These are phyloP conservation scores for Arthrobotrys musiformis DNA, from an alignment of 2,329 filamentous ascomycete species.

Conservation along the genomic window DNA sequence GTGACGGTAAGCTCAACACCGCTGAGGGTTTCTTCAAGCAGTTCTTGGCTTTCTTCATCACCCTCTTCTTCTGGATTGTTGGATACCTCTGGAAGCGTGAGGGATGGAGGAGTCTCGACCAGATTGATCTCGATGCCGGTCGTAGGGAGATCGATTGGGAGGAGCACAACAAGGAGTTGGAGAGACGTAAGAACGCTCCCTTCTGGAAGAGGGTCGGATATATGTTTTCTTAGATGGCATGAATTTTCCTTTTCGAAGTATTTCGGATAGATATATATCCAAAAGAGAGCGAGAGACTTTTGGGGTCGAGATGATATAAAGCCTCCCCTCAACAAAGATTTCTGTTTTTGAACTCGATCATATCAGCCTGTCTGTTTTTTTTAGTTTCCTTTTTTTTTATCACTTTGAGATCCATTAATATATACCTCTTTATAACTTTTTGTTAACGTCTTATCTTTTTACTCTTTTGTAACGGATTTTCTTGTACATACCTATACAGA, in stretches of 20 bases:
- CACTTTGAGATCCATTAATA: not conserved
- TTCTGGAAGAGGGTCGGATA: constrained; percentile 41
- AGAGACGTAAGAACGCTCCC: constrained; percentile 37
- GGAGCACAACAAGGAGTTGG: constrained; percentile 66
- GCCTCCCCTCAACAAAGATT: not conserved
- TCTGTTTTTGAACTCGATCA: too few relatives aligned
- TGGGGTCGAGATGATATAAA: constrained; percentile 8
- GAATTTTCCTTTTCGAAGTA: not conserved
- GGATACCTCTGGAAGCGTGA: constrained; percentile 74
- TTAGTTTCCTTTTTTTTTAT: not conserved
- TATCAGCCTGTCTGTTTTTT: not conserved
- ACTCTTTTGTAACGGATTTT: constrained; percentile 16
- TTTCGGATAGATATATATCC: not conserved
- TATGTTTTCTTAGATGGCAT: constrained; percentile 25
- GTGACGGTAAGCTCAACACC: constrained; percentile 49
- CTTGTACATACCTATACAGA: constrained; percentile 24
- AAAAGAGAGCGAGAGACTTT: not conserved
- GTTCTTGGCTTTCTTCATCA: constrained; percentile 68
- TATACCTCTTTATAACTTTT: not conserved
- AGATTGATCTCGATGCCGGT: constrained; percentile 76
- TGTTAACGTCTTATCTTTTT: not conserved
- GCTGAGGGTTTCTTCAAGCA: constrained; percentile 69
- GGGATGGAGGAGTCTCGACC: constrained; percentile 69
- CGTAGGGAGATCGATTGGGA: constrained; percentile 73
- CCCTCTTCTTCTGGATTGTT: constrained; percentile 68